Percentiles rank a stretch among this genome's conserved stretches.
phyloP scores from a whole-genome alignment of 805 yeast genomes.

The Starmerella etchellsii region DNA sequence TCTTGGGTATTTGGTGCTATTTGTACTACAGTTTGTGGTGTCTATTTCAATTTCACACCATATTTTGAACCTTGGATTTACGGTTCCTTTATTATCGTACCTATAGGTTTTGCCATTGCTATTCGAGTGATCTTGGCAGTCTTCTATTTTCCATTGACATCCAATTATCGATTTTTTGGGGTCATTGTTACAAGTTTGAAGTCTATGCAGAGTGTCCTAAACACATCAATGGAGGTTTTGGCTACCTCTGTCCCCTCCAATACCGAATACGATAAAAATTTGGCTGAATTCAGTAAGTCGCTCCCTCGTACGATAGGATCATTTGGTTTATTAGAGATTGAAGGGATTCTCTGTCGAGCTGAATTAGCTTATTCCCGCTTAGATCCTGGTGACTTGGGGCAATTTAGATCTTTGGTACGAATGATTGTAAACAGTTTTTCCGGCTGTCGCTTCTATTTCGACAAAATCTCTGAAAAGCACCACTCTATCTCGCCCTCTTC shows the following conservation, averaged over 20 bases:
- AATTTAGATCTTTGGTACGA: slow-evolving; percentile 16
- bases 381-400: slow-evolving; percentile 21
- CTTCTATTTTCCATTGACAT: slow-evolving; percentile 21
- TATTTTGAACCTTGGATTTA: slow-evolving; percentile 8
- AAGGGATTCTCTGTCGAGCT: slow-evolving; percentile 8
- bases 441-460: slow-evolving; percentile 16
- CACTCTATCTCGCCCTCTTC: neutral
- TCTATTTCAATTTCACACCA: slow-evolving; percentile 9
- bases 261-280: neutral
- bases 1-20: slow-evolving; percentile 19
- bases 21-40: slow-evolving; percentile 7
- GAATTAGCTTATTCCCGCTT: slow-evolving; percentile 21
- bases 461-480: slow-evolving; percentile 3
- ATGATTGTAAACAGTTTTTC: slow-evolving; percentile 9
- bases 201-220: slow-evolving; percentile 1
- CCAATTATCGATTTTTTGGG: slow-evolving; percentile 19
- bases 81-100: slow-evolving; percentile 15
- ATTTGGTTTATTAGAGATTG: slow-evolving; percentile 12
- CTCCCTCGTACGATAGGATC: slow-evolving; percentile 1
- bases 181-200: slow-evolving; percentile 5
- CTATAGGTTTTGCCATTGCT: slow-evolving; percentile 21
- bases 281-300: neutral
- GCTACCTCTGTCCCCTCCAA: slow-evolving; percentile 14
- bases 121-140: slow-evolving; percentile 13
- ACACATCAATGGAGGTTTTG: neutral